Conservation (phyloP, 805 yeast genomes). For the Candida glaebosa region DNA sequence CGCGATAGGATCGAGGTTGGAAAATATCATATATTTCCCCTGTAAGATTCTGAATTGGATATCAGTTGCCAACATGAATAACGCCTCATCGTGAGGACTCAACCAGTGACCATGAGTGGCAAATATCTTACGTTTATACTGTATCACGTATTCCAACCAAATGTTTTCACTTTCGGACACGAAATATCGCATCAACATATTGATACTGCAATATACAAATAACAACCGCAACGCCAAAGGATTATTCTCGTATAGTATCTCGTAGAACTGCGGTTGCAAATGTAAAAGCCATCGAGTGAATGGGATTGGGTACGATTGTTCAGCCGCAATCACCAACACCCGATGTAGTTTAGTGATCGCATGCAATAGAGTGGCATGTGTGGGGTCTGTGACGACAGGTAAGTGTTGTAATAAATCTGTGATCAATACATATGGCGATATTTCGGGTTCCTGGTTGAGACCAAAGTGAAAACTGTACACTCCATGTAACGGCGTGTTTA, state of each 20-base stretch:
- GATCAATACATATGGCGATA: neutral
- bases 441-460: too few species aligned
- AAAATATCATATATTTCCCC: neutral
- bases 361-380: neutral
- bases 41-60: neutral
- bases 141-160: conserved; percentile 24
- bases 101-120: neutral
- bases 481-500: neutral
- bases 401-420: neutral
- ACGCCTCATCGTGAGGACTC: neutral
- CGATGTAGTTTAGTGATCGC: neutral
- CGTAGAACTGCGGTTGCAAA: conserved; percentile 12
- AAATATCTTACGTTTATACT: conserved; percentile 11
- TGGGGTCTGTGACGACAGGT: neutral
- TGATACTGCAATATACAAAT: conserved; percentile 17
- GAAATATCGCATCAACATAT: conserved; percentile 18
- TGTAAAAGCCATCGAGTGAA: conserved; percentile 25
- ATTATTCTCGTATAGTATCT: conserved; percentile 17
- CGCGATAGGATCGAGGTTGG: neutral
- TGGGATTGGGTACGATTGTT: conserved; percentile 26
- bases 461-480: neutral
- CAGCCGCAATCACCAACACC: neutral
- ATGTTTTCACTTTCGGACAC: conserved; percentile 19
- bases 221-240: conserved; percentile 24
- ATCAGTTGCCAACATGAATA: neutral